Evolutionary conservation across 2,329 filamentous ascomycete genomes (phyloP).

Genomic region (Fusarium burgessii): DNA sequence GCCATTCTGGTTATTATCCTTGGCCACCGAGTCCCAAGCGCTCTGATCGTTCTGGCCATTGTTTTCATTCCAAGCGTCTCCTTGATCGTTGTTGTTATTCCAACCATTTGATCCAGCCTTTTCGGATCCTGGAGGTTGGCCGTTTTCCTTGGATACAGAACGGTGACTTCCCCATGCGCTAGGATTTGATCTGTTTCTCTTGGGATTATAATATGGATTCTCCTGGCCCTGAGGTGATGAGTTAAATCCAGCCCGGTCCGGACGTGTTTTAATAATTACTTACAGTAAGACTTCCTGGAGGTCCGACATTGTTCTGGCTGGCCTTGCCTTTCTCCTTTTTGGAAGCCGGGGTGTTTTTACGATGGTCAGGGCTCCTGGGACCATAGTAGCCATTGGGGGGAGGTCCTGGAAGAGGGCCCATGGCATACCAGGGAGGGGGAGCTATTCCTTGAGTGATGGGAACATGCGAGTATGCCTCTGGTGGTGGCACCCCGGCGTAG

Average conservation of each 20-base stretch:
- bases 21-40: neutral
- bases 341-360: conserved; percentile 20
- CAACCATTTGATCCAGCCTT: conserved; percentile 28
- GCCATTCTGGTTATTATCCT: conserved; percentile 8
- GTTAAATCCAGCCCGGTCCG: conserved; percentile 8
- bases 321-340: conserved; percentile 42
- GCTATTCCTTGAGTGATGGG: conserved; percentile 50
- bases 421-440: conserved; percentile 36
- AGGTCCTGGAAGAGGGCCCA: conserved; percentile 38
- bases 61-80: conserved; percentile 9
- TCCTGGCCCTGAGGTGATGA: conserved; percentile 23
- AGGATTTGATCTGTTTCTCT: conserved; percentile 34
- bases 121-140: conserved; percentile 16
- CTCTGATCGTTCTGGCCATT: neutral
- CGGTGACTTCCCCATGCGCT: conserved; percentile 34
- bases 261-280: neutral
- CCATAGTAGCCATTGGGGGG: conserved; percentile 5
- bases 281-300: conserved; percentile 37
- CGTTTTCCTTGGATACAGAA: conserved; percentile 25
- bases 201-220: conserved; percentile 46
- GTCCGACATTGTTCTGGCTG: conserved; percentile 50
- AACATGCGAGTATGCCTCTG: conserved; percentile 41
- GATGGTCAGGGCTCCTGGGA: conserved; percentile 14
- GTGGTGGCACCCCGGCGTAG: conserved; percentile 14
- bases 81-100: conserved; percentile 26